A percentile compares a stretch with the other conserved stretches of the same genome.
Conservation (phyloP, 495 filamentous ascomycete genomes). For the Aspergillus coremiiformis region DNA sequence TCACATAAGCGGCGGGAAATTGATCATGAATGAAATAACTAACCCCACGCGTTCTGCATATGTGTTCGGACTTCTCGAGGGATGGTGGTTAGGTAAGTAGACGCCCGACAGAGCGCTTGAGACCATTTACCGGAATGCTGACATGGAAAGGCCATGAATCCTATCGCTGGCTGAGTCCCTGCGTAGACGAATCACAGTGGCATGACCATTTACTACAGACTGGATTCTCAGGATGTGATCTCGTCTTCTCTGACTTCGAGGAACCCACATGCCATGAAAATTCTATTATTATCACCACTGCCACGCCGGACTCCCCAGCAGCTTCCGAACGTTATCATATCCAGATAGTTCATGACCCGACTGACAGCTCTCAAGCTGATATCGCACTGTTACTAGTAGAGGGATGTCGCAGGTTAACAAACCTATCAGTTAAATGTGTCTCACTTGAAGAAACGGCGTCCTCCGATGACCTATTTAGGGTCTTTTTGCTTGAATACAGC, state of each 20-base stretch:
- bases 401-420: background rate
- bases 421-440: background rate
- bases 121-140: background rate
- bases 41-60: background rate
- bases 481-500: slow-evolving; percentile 2
- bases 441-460: background rate
- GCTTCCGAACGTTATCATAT: background rate
- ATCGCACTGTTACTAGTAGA: background rate
- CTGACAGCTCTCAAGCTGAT: background rate
- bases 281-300: slow-evolving; percentile 2
- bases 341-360: background rate
- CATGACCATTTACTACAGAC: slow-evolving; percentile 9
- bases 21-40: slow-evolving; percentile 16
- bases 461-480: background rate
- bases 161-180: slow-evolving; percentile 12
- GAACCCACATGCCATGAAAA: slow-evolving; percentile 1
- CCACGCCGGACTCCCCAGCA: background rate
- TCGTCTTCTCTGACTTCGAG: slow-evolving; percentile 1
- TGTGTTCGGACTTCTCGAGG: slow-evolving; percentile 14
- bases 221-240: slow-evolving; percentile 18
- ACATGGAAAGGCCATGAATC: slow-evolving; percentile 2
- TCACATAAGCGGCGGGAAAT: slow-evolving; percentile 1
- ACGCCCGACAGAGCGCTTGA: background rate
- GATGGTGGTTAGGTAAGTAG: slow-evolving; percentile 15
- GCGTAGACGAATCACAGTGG: slow-evolving; percentile 14